Base-by-base conservation (phyloP, 164 flowering plant genomes). In the Echeveria elegans region DNA sequence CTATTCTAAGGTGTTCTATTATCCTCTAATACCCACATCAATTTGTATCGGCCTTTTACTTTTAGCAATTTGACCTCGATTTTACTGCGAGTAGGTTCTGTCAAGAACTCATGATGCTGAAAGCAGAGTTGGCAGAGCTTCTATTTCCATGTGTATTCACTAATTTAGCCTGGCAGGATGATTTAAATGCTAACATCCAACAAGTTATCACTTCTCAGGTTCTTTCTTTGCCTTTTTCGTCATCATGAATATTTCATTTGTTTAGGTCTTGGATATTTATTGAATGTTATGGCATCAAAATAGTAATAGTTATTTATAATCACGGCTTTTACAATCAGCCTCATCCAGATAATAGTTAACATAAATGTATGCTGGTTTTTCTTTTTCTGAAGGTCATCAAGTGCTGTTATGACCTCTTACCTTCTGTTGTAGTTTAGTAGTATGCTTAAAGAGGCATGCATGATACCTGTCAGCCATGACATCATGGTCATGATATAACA, bases 61-160 rank as follows among this genome's bases (percentile, higher is more conserved):
- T 14, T 41, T 21, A 6, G 14, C n/a, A 29, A 56, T 2, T 0
- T 28, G 32, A 56, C 30, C 59, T 26, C 28, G 18, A 26, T 26
- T 28, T 56, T 23, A 10, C 32, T 56, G 18, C 61, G 14, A 56
- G 66, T 84, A 95, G 99, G 73, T 79, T 95, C 68, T 95, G 96
- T 68, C 99, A 86, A 80, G 90, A 95, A 74, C 79, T 95, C 65
- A 89, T 85, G 24, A 60, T 86, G 53, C 72, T 85, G 70, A 89
- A 95, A 85, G 83, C 89, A 75, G 99, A 95, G 80, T 81, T 87
- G 73, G 92, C 99, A 26, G 99, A 95, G 82, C 88, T 91, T 65
- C 74, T 95, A 37, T 81, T 95, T 43, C 85, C 96, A 29, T 75
- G 68, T 74, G 76, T 92, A 58, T 69, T 95, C 59, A 85, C 84